phyloP scores from a whole-genome alignment of 1,284 basidiomycete genomes.

The Heterobasidion irregulare region DNA sequence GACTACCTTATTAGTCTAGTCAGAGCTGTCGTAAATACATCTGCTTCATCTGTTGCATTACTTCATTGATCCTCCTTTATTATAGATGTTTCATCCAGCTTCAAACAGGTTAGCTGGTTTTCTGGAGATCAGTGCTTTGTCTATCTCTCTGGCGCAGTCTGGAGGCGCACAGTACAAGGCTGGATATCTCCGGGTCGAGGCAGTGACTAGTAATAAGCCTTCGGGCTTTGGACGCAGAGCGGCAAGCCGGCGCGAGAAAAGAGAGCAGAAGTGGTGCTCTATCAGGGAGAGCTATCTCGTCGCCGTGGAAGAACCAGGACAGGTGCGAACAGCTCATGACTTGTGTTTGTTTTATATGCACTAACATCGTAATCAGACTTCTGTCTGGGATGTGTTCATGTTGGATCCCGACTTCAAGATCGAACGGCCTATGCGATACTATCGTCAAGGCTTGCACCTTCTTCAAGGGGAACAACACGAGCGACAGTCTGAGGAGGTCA shows the following conservation, averaged over 20 bases:
- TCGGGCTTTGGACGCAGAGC: slow-evolving; percentile 56
- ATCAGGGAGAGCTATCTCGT: slow-evolving; percentile 92
- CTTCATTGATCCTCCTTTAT: neutral
- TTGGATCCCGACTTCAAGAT: slow-evolving; percentile 89
- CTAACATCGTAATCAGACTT: slow-evolving; percentile 34
- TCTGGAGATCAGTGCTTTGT: slow-evolving; percentile 89
- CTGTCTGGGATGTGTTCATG: slow-evolving; percentile 90
- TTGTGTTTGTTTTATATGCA: slow-evolving; percentile 8
- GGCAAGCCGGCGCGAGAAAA: slow-evolving; percentile 59
- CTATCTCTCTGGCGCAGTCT: slow-evolving; percentile 74
- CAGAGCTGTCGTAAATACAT: slow-evolving; percentile 68
- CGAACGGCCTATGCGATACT: slow-evolving; percentile 69
- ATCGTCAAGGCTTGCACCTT: slow-evolving; percentile 68
- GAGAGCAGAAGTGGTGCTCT: slow-evolving; percentile 85
- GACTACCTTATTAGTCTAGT: slow-evolving; percentile 88
- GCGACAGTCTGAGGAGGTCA: slow-evolving; percentile 17
- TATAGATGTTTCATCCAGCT: slow-evolving; percentile 94
- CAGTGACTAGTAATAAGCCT: slow-evolving; percentile 33
- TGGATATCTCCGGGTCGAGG: slow-evolving; percentile 67
- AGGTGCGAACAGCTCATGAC: slow-evolving; percentile 37
- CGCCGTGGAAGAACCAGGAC: slow-evolving; percentile 80
- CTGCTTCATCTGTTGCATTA: neutral
- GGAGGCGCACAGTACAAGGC: slow-evolving; percentile 88
- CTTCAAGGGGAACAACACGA: slow-evolving; percentile 29
- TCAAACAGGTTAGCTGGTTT: slow-evolving; percentile 92